Evolutionary conservation across 1,139 yeast genomes (phyloP).

Genomic region (Yamadazyma triangularis): DNA sequence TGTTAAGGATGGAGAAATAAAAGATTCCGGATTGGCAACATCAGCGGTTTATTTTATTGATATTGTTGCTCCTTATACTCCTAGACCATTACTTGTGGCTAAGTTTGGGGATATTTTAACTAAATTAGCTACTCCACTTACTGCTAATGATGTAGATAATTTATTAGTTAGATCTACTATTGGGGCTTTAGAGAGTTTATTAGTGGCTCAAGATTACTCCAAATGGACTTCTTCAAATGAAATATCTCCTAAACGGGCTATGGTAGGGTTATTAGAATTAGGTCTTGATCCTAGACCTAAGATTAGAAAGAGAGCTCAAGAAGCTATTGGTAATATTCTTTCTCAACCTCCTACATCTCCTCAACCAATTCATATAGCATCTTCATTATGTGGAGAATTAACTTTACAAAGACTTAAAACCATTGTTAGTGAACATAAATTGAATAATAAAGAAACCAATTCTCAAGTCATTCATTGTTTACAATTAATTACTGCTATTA

Average conservation of each 20-base stretch:
- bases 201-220: conserved; percentile 74
- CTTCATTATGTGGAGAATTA: conserved; percentile 63
- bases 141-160: conserved; percentile 71
- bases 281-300: conserved; percentile 90
- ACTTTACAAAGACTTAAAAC: conserved; percentile 52
- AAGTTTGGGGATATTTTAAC: conserved; percentile 76
- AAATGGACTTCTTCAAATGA: conserved; percentile 60
- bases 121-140: conserved; percentile 76
- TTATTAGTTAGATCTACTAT: conserved; percentile 78
- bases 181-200: conserved; percentile 77
- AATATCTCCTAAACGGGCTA: conserved; percentile 77
- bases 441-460: conserved; percentile 39
- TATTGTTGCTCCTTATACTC: conserved; percentile 70
- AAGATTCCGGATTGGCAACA: conserved; percentile 61
- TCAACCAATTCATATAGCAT: conserved; percentile 70
- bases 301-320: conserved; percentile 93
- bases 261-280: conserved; percentile 74
- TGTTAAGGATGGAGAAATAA: conserved; percentile 47
- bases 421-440: conserved; percentile 35
- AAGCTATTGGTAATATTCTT: conserved; percentile 65
- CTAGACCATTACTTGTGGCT: conserved; percentile 60
- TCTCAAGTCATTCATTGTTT: conserved; percentile 69
- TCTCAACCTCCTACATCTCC: conserved; percentile 80
- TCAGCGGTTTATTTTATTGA: conserved; percentile 82
- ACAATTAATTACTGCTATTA: conserved; percentile 66